phyloP scores from a whole-genome alignment of 2,329 filamentous ascomycete species.

The Pseudocercospora macadamiae region DNA sequence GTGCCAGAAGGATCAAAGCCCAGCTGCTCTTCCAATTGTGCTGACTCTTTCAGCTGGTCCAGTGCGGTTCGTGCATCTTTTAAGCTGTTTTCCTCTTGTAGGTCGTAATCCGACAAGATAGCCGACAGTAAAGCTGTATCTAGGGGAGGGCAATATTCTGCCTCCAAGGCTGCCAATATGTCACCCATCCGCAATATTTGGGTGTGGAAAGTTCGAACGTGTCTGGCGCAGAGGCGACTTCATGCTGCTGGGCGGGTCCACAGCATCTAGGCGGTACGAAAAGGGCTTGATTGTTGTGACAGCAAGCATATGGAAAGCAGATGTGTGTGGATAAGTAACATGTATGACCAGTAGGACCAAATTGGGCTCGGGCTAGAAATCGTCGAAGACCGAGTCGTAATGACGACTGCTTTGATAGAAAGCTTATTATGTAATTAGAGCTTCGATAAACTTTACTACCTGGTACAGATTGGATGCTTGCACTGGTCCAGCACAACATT shows the following conservation, averaged over 20 bases:
- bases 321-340: too few species aligned
- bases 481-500: too few species aligned
- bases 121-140: conserved; percentile 78
- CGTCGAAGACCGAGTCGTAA: too few species aligned
- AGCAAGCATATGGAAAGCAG: too few species aligned
- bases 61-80: conserved; percentile 62
- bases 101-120: conserved; percentile 73
- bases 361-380: too few species aligned
- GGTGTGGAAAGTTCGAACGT: neutral
- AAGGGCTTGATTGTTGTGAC: neutral
- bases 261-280: neutral
- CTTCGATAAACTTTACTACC: too few species aligned
- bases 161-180: conserved; percentile 48
- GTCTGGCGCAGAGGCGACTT: neutral
- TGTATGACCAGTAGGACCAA: too few species aligned
- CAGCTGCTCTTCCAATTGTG: conserved; percentile 65
- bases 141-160: conserved; percentile 72
- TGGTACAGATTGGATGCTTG: too few species aligned
- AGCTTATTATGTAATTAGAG: too few species aligned
- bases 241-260: neutral
- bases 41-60: conserved; percentile 66
- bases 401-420: too few species aligned
- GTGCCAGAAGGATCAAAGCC: conserved; percentile 78
- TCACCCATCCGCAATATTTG: conserved; percentile 34
- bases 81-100: conserved; percentile 57